Evolutionary conservation across 75 land plant genomes (phyloP).

Genomic region (Cryptomeria japonica): DNA sequence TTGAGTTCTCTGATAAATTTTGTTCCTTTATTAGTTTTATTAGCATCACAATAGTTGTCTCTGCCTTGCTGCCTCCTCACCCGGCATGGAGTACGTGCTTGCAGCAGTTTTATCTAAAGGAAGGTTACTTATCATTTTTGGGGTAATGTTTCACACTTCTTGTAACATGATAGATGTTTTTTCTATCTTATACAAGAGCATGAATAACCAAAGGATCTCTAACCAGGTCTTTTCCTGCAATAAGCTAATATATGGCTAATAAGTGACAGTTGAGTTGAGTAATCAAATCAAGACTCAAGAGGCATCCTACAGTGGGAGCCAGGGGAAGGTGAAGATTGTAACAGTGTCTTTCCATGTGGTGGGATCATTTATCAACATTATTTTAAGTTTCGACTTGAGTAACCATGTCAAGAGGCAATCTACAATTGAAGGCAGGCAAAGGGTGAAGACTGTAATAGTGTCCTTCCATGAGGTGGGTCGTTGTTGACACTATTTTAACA

Average conservation of each 20-base stretch:
- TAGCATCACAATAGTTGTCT: not conserved
- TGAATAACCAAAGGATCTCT: not conserved
- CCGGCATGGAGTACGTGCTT: not conserved
- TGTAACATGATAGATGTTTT: not conserved
- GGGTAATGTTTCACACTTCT: not conserved
- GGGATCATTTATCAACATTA: too few species aligned
- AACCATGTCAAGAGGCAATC: too few species aligned
- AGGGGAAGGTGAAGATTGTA: too few species aligned
- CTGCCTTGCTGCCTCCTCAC: not conserved
- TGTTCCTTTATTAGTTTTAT: not conserved
- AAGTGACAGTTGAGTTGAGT: not conserved
- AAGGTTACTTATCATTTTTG: not conserved
- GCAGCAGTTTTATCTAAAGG: not conserved
- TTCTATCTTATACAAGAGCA: not conserved
- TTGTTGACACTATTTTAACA: too few species aligned
- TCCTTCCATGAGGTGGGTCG: too few species aligned
- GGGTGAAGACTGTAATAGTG: too few species aligned
- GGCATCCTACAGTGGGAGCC: too few species aligned
- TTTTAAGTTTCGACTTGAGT: not conserved
- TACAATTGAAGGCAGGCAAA: too few species aligned
- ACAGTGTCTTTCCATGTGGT: too few species aligned
- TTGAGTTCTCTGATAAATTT: not conserved
- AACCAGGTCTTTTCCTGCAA: not conserved
- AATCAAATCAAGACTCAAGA: too few species aligned
- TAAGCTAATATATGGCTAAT: not conserved